Base-by-base conservation (phyloP, 2,329 filamentous ascomycete species). In the Xylariaceae sp. region DNA sequence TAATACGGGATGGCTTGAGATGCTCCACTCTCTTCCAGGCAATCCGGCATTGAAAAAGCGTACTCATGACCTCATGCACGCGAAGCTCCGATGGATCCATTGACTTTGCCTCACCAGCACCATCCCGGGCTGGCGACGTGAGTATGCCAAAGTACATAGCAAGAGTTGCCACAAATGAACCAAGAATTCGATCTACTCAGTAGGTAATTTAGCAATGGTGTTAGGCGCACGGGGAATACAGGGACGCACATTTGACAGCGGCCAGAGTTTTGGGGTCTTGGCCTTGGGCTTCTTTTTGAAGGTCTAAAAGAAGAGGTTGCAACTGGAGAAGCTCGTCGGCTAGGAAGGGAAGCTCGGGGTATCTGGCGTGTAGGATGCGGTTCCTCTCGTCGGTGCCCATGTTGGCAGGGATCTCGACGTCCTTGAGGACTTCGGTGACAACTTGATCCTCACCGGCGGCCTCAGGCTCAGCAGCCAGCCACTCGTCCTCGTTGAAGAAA, bases 101-200 rank as follows among this genome's bases (percentile, higher is more conserved):
- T 0, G 89, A 79, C 53, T 84, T 79, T 12, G 73, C 71, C 0
- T 74, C 70, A 7, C 77, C 78, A 34, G 76, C 72, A 1, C 75
- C 73, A 53, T 85, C 83, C 45, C 85, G 78, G 2, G 86, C 80
- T 1, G 90, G 86, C 0, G 90, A 96, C 11, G 90, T 90, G n/a
- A 99, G 75, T 34, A 97, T 81, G 36, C 92, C 89, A 69, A 99
- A 96, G 71, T 99, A 99, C 83, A 96, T 92, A 45, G 89, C 87
- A 60, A 99, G 77, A 1, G 90, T 81, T 41, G 89, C 90, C 19
- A 97, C 77, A 66, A 99, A 97, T 54, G 91, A 89, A 5, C 89
- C 87, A 38, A 96, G 76, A 11, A 92, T 84, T 69, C 90, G 86
- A 66, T 88, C 56, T 59, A 13, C 50, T 31, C 12, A 42, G 41